Base-by-base conservation (phyloP, 2,329 filamentous ascomycete species). In the Trichoderma pleuroti region DNA sequence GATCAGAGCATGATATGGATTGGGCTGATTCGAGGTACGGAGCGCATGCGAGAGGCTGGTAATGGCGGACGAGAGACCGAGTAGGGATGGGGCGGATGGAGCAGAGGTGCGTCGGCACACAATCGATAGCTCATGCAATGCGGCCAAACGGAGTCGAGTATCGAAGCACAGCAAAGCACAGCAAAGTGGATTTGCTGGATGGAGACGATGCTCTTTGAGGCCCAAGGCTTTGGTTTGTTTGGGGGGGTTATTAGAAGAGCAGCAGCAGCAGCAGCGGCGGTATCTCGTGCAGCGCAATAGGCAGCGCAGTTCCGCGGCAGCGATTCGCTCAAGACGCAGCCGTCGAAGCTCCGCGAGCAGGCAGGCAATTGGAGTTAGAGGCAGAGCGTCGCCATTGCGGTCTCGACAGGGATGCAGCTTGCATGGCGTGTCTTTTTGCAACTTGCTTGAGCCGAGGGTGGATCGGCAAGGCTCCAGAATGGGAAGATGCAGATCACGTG, bases 1-100 rank as follows among this genome's bases (percentile, higher is more conserved):
- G 74, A 76, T 75, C 77, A 76, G 78, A 71, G 76, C 78, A 79
- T 78, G 62, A 76, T 79, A 76, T 73, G 73, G 36, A 60, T 62
- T 67, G 71, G 42, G 46, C 54, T 16, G 32, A 34, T 18, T 64
- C n/a, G 16, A 34, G 30, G 30, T 18, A 32, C 60, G 52, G 57
- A 54, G 62, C 62, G 54, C 62, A 65, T 36, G 65, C 65, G 42
- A 56, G 46, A 66, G 49, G 32, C 63, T 26, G 32, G 39, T 10
- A 42, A 59, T 36, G 42, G 56, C 39, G 28, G 42, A 39, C 34
- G 21, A 28, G 36, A 60, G 57, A 24, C 52, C 56, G 18, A 24
- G 34, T 36, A 42, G 59, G 60, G 39, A 49, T 63, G 24, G 24
- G 61, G n/a, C 28, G 39, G 62, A 65, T 54, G 42, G 62, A 65